These are phyloP conservation scores for Chlamydomonas applanata DNA, from an alignment of 139 green algal genomes.

Conservation along the genomic window DNA sequence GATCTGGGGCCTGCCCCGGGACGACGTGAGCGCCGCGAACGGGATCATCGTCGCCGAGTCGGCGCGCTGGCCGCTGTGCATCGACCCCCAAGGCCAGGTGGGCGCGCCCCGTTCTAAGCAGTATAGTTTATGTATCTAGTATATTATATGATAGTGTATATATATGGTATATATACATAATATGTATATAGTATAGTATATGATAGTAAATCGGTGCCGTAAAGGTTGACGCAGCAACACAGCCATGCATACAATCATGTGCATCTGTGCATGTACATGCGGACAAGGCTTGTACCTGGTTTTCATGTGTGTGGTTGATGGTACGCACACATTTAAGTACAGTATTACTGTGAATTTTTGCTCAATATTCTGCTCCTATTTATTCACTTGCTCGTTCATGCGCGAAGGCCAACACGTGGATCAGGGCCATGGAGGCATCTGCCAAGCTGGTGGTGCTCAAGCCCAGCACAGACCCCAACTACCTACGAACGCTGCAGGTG, in stretches of 20 bases:
- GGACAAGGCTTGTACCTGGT: not conserved
- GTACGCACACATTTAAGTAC: too few relatives aligned
- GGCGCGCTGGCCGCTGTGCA: conserved; percentile 75
- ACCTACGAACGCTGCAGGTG: conserved; percentile 66
- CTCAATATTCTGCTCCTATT: not conserved
- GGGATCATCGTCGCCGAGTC: conserved; percentile 53
- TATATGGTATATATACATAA: too few relatives aligned
- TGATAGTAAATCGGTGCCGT: too few relatives aligned
- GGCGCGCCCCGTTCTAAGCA: not conserved
- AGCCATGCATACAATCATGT: too few relatives aligned
- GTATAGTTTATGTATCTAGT: not conserved
- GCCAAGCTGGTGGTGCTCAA: conserved; percentile 68
- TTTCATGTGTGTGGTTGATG: not conserved
- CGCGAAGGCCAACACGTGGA: conserved; percentile 86
- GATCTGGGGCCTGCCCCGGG: conserved; percentile 76
- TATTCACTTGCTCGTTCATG: too few relatives aligned
- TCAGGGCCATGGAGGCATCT: conserved; percentile 72
- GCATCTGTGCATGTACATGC: not conserved
- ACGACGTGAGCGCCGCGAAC: conserved; percentile 78
- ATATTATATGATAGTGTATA: not conserved
- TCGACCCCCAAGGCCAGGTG: conserved; percentile 68
- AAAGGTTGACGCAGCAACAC: too few relatives aligned
- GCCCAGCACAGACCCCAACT: conserved; percentile 65
- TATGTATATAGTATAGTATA: not conserved
- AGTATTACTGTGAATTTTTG: not conserved